These are phyloP conservation scores for Globisporangium iwayamae DNA, from an alignment of 352 stramenopile genomes.

Conservation along the genomic window DNA sequence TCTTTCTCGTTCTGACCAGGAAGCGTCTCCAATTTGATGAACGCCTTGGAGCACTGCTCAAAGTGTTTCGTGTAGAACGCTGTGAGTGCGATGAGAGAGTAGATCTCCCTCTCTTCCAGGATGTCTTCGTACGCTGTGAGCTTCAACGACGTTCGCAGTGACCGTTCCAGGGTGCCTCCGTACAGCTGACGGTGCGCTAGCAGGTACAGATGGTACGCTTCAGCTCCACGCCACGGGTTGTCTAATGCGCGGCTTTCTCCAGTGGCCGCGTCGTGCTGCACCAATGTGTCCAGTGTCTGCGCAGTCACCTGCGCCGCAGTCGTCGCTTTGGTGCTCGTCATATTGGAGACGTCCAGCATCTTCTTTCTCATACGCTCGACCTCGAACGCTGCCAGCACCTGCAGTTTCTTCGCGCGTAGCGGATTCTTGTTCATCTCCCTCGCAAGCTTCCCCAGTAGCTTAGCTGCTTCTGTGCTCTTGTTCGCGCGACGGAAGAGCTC, in stretches of 20 bases:
- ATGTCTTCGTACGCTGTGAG: constrained; percentile 91
- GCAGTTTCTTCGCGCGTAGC: constrained; percentile 90
- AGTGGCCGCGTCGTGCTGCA: constrained; percentile 83
- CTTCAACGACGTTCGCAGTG: constrained; percentile 86
- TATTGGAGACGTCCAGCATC: constrained; percentile 75
- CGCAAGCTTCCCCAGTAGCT: constrained; percentile 86
- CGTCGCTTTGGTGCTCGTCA: constrained; percentile 55
- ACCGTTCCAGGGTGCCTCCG: constrained; percentile 67
- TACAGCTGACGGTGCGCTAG: constrained; percentile 92
- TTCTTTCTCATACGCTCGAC: constrained; percentile 91
- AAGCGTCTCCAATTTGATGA: constrained; percentile 92
- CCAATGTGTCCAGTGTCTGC: constrained; percentile 90
- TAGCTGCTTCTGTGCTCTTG: constrained; percentile 90
- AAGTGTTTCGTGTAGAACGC: constrained; percentile 91
- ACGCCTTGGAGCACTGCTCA: constrained; percentile 88
- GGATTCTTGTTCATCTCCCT: constrained; percentile 82
- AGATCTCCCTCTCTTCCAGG: constrained; percentile 87
- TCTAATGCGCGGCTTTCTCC: constrained; percentile 84
- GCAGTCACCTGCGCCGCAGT: constrained; percentile 82
- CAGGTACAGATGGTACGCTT: constrained; percentile 93
- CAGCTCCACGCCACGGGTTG: constrained; percentile 92
- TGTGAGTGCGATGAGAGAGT: constrained; percentile 91
- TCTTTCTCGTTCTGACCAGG: constrained; percentile 59
- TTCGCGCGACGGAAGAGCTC: constrained; percentile 92
- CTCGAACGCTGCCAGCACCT: constrained; percentile 92